These are phyloP conservation scores for Microbotryum saponariae DNA, from an alignment of 1,284 basidiomycete species.

Conservation along the genomic window DNA sequence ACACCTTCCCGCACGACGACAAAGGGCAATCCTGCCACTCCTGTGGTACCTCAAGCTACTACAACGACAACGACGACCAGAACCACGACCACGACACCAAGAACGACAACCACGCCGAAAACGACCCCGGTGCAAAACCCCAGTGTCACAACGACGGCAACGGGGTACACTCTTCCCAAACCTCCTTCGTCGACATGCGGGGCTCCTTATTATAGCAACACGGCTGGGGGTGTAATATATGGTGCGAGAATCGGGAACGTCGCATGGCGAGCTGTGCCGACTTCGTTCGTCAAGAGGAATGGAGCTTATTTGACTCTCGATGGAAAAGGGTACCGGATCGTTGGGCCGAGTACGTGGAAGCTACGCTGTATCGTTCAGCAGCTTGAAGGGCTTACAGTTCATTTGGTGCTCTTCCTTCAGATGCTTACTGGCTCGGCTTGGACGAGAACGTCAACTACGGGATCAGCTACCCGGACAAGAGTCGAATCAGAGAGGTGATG, in stretches of 20 bases:
- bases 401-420: constrained; percentile 2
- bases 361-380: too few relatives aligned
- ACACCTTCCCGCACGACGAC: too few relatives aligned
- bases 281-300: constrained; percentile 23
- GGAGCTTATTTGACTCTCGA: constrained; percentile 21
- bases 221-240: constrained; percentile 17
- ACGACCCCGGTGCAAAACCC: constrained; percentile 1
- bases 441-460: constrained; percentile 36
- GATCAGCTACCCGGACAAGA: constrained; percentile 39
- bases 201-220: constrained; percentile 14
- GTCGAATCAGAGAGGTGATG: constrained; percentile 38
- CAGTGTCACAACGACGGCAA: neutral
- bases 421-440: constrained; percentile 37
- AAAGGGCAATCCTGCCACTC: too few relatives aligned
- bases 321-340: constrained; percentile 23
- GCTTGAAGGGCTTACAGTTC: neutral
- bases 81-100: neutral
- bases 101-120: neutral
- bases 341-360: constrained; percentile 25
- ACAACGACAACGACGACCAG: neutral
- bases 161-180: constrained; percentile 7
- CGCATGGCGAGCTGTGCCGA: constrained; percentile 11
- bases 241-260: constrained; percentile 19
- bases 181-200: constrained; percentile 16
- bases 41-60: neutral